Base-by-base conservation (phyloP, 2,329 filamentous ascomycete genomes). In the Neophaeococcomyces mojaviensis region DNA sequence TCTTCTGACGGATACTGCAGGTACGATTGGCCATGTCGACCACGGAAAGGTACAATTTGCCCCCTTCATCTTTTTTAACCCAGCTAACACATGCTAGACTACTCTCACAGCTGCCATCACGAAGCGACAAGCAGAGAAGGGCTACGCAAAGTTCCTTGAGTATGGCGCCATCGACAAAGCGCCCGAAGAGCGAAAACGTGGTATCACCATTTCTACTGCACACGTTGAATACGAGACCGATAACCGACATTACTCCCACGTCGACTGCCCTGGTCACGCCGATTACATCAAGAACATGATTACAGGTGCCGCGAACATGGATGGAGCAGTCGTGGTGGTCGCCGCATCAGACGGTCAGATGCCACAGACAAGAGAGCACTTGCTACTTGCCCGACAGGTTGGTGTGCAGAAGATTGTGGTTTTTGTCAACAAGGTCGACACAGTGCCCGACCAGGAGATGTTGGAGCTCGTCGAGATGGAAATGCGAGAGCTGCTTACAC, bases 281-380 rank as follows among this genome's bases (percentile, higher is more conserved):
- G 92, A 98, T 88, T 98, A 98, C 79, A 97, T 98, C 77, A 98
- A 98, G 82, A 98, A 98, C 84, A 98, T 98, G 92, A 98, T 98
- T 70, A 98, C 92, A 58, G 92, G 92, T 82, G 89, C 92, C 54
- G 90, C 94, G 62, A 94, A 88, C 77, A 98, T 98, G 92, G 92
- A 98, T 62, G 92, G 92, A 62, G 90, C 92, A 62, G 90, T 98
- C 66, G 96, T 98, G 62, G 92, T 98, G 58, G 94, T 98, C 61
- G 94, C 94, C 59, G 92, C 92, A 59, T 95, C 88, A 31, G 92
- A 98, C 67, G 92, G 92, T 66, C 94, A 98, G 76, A 98, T 98
- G 92, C 92, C 92, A 62, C 94, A 98, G 80, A 98, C 92, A 57
- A 81, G 92, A 71, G 92, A 98, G 76, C 92, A 98, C 76, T 78